Conservation (phyloP, 2,329 filamentous ascomycete species). For the Teratosphaeria destructans region DNA sequence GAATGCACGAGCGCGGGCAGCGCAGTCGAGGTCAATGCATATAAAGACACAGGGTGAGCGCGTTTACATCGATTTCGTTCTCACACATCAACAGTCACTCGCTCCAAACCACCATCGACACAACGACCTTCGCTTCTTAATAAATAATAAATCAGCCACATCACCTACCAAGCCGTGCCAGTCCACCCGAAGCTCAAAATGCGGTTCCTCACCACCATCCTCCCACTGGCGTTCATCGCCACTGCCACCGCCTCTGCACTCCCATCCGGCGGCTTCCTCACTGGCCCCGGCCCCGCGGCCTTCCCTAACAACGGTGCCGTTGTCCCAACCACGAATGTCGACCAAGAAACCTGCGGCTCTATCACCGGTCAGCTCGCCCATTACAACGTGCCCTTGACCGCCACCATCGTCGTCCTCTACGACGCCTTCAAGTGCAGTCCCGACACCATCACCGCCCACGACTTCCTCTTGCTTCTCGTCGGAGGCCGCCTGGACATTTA, state of each 20-base stretch:
- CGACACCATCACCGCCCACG: background rate
- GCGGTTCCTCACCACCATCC: background rate
- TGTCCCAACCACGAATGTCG: background rate
- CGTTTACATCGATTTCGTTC: background rate
- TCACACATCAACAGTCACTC: background rate
- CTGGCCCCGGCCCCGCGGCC: background rate
- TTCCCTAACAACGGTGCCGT: background rate
- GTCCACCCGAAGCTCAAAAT: background rate
- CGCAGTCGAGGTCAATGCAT: background rate
- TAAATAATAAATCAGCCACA: background rate
- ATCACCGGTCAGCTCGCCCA: background rate
- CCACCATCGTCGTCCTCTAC: background rate
- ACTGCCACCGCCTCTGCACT: background rate
- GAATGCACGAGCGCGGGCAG: background rate
- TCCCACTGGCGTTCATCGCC: background rate
- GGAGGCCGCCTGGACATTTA: background rate
- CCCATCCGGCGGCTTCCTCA: background rate
- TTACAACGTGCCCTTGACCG: background rate
- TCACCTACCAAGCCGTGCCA: no score
- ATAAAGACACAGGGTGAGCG: background rate
- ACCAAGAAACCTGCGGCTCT: background rate
- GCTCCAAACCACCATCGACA: background rate
- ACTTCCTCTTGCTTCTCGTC: background rate
- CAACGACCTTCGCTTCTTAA: background rate
- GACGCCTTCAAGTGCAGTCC: background rate